These are phyloP conservation scores for Danielozyma ontarioensis DNA, from an alignment of 805 yeast genomes.

Conservation along the genomic window DNA sequence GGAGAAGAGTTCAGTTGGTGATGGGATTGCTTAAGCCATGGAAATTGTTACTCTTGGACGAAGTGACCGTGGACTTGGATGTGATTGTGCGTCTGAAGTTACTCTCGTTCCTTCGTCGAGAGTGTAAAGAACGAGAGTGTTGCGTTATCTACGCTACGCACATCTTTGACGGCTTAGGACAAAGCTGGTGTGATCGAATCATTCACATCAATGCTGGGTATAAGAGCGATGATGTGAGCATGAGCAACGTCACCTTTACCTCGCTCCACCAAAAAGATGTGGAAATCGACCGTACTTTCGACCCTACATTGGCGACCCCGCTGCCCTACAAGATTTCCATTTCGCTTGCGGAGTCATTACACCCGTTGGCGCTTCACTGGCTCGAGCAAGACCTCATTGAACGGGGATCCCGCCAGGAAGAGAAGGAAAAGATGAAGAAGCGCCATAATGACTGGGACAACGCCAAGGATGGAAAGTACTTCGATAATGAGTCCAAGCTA, in stretches of 20 bases:
- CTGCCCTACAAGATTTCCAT: constrained; percentile 28
- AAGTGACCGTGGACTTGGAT: constrained; percentile 94
- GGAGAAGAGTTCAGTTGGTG: constrained; percentile 87
- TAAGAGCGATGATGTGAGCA: constrained; percentile 32
- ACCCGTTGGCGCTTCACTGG: constrained; percentile 74
- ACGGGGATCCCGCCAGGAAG: constrained; percentile 53
- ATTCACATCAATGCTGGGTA: constrained; percentile 73
- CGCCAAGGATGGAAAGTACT: constrained; percentile 29
- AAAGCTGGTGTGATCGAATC: constrained; percentile 77
- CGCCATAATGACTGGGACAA: constrained; percentile 54
- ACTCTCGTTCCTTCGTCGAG: constrained; percentile 64
- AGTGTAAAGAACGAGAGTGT: constrained; percentile 64
- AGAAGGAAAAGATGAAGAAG: constrained; percentile 30
- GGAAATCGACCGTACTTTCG: constrained; percentile 6
- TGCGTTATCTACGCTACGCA: constrained; percentile 93
- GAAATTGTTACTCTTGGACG: constrained; percentile 83
- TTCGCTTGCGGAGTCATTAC: constrained; percentile 48
- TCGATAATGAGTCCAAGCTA: constrained; percentile 41
- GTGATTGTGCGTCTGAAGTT: constrained; percentile 81
- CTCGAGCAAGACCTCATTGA: constrained; percentile 44
- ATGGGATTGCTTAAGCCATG: constrained; percentile 94
- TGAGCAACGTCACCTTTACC: constrained; percentile 23
- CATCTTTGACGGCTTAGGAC: constrained; percentile 89
- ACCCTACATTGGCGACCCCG: too few species aligned
- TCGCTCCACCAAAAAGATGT: constrained; percentile 17